A percentile compares a stretch with the other conserved stretches of the same genome.
Evolutionary conservation across 345 rosid genomes (phyloP).

Genomic region (Citrus sinensis): DVS_A1.0 CM039168.1:4580501-4581000

Average conservation of each 20-base stretch:
- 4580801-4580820: neutral
- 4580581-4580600: neutral
- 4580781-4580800: neutral
- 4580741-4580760: neutral
- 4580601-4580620: neutral
- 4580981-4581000: neutral
- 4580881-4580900: neutral
- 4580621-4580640: neutral
- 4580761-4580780: neutral
- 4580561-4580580: neutral
- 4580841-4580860: neutral
- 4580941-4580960: neutral
- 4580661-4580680: neutral
- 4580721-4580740: neutral
- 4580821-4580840: slow-evolving; percentile 8
- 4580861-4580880: neutral
- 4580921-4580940: neutral
- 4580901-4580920: neutral
- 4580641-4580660: neutral
- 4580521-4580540: neutral
- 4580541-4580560: neutral
- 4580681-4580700: neutral
- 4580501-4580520: neutral
- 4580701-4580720: neutral
- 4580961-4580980: neutral